Evolutionary conservation across 495 filamentous ascomycete genomes (phyloP).

Genomic region (Podospora sp.): DNA sequence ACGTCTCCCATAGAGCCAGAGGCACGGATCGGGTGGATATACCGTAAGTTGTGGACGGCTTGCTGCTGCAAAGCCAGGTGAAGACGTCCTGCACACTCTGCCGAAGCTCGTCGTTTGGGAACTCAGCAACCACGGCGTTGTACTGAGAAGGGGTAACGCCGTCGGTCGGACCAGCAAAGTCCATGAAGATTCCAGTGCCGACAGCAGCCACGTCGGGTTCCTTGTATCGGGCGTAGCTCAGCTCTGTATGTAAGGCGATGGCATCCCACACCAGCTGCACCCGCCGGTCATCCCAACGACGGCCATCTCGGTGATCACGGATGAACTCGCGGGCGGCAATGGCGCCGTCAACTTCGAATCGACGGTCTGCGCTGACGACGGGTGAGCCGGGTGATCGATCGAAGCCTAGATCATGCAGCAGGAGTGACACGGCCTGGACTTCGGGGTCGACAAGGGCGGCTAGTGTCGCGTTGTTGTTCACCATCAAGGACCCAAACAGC

Average conservation of each 20-base stretch:
- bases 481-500: slow-evolving; percentile 44
- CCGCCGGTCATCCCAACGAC: slow-evolving; percentile 28
- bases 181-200: slow-evolving; percentile 48
- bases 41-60: slow-evolving; percentile 29
- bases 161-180: slow-evolving; percentile 48
- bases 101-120: slow-evolving; percentile 40
- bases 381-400: slow-evolving; percentile 30
- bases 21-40: not conserved
- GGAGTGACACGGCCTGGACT: slow-evolving; percentile 36
- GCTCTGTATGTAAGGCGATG: slow-evolving; percentile 55
- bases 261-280: slow-evolving; percentile 57
- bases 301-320: slow-evolving; percentile 7
- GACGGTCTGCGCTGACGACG: slow-evolving; percentile 34
- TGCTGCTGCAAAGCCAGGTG: slow-evolving; percentile 31
- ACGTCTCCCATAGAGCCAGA: not conserved
- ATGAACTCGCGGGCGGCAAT: slow-evolving; percentile 22
- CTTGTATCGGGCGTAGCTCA: slow-evolving; percentile 46
- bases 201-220: slow-evolving; percentile 48
- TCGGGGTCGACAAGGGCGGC: slow-evolving; percentile 35
- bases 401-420: slow-evolving; percentile 41
- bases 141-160: slow-evolving; percentile 33
- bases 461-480: slow-evolving; percentile 32
- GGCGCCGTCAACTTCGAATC: slow-evolving; percentile 43
- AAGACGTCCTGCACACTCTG: slow-evolving; percentile 28
- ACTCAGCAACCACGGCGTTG: slow-evolving; percentile 37